These are phyloP conservation scores for Galerina marginata DNA, from an alignment of 768 basidiomycete species.

Conservation along the genomic window DNA sequence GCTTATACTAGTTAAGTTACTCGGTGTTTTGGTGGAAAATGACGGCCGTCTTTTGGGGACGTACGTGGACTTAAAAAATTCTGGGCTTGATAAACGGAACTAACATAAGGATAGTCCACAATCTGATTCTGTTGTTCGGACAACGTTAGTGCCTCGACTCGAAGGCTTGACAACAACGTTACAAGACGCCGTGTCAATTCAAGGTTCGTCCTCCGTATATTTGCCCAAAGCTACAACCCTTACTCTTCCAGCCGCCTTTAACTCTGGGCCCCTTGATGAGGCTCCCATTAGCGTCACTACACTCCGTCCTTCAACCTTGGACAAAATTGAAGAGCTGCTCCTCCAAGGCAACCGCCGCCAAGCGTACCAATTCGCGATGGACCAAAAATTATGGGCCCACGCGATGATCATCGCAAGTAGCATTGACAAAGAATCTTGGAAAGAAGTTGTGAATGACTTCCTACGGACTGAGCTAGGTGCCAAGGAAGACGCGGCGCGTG, in stretches of 20 bases:
- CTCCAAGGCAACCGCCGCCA: slow-evolving; percentile 83
- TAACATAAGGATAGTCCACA: slow-evolving; percentile 45
- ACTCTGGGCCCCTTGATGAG: slow-evolving; percentile 41
- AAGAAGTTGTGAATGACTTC: slow-evolving; percentile 88
- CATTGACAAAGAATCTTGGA: slow-evolving; percentile 93
- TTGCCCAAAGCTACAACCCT: background rate
- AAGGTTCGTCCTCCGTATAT: slow-evolving; percentile 18
- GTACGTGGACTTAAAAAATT: slow-evolving; percentile 50
- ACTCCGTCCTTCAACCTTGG: slow-evolving; percentile 66
- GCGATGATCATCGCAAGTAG: slow-evolving; percentile 94
- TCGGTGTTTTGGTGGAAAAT: slow-evolving; percentile 85
- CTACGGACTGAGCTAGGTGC: slow-evolving; percentile 72
- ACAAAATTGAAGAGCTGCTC: slow-evolving; percentile 80
- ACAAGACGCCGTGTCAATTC: slow-evolving; percentile 29
- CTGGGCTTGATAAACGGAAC: background rate
- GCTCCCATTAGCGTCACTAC: slow-evolving; percentile 61
- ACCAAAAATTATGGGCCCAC: slow-evolving; percentile 93
- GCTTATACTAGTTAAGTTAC: slow-evolving; percentile 70
- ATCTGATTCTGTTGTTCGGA: slow-evolving; percentile 76
- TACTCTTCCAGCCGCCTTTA: slow-evolving; percentile 20
- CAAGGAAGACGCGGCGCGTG: slow-evolving; percentile 30
- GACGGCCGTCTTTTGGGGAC: slow-evolving; percentile 88
- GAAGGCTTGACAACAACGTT: slow-evolving; percentile 29
- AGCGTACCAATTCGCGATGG: slow-evolving; percentile 88
- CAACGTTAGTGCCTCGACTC: slow-evolving; percentile 69